Base-by-base conservation (phyloP, 331 rosid genomes). In the Spiraea crenata region DNA sequence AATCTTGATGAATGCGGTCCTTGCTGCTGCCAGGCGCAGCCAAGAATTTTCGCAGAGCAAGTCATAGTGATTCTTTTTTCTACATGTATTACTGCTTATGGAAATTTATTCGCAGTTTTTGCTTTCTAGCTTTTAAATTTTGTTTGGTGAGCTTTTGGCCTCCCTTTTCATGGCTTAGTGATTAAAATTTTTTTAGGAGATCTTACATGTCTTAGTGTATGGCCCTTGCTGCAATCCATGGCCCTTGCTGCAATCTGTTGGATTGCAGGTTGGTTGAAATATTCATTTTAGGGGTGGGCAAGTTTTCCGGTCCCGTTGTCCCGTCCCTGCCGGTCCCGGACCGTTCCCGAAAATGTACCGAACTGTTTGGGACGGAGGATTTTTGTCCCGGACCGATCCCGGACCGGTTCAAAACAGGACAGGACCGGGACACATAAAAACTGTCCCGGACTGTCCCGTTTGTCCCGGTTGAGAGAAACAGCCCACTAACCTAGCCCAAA, bases 1-100 rank as follows among this genome's bases (percentile, higher is more conserved):
- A 69, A 78, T 68, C 69, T 81, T 91, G 37, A 95, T 95, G 95
- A 86, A 85, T 56, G 89, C 87, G 0, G 87, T 85, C 0, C 74
- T 82, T 5, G 85, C 89, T 13, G 82, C 87, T 63, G 61, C 89
- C 19, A 85, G 56, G 69, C 87, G 83, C 49, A 62, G 89, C 64
- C 70, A 64, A 44, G 85, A 85, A 44, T 69, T 81, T 48, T 77
- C 82, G 3, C 49, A 76, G 52, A 78, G 58, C 41, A 54, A 66
- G 56, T 65, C 37, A 25, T 9, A 16, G 12, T 9, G 38, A 46
- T 35, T 39, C 17, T 62, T 17, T 54, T 35, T 41, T 63, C 0
- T 31, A 63, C 5, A 3, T 31, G 11, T 54, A 8, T 19, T 49
- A 44, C 13, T 9, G 65, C 40, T 16, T 41, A 19, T 11, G 37